Evolutionary conservation across 1,284 basidiomycete species (phyloP), one percentile per base, ranked within the genome.

Genomic region (Thelephora terrestris): DNA sequence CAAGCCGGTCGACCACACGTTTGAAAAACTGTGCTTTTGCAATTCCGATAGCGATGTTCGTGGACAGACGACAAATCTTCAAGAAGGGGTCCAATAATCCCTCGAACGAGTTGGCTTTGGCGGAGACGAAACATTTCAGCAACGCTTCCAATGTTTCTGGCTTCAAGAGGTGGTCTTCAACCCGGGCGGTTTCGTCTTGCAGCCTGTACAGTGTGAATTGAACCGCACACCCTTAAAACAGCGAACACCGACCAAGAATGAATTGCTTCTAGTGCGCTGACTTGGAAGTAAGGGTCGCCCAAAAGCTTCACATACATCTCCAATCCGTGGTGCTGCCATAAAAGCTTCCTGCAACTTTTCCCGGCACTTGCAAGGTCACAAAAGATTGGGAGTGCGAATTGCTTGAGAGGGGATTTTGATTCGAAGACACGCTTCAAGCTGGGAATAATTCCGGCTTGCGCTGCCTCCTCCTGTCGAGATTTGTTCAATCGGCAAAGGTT

Each of bases 401-500:
- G 94, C 64, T 92, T 94, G 55, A 98, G 74, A 0, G 91, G 94
- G 16, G 92, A 95, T 52, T 80, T 87, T 10, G 81, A 86, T 58
- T 85, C 78, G 50, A 94, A 90, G 43, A 97, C 85, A 3, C 82
- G 79, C 63, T 92, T 88, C 36, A 99, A 75, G 54, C 90, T 81
- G 1, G 95, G 91, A 24, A 99, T 85, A 52, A 96, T 90, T 12
- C 93, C 95, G 3, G 91, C 91, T 58, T 93, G 85, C 0, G 94
- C 93, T 4, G 95, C 93, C 65, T 98, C 95, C 67, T 98, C 95
- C 65, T 98, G 95, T 49, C 93, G 74, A 2, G 82, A 79, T 65
- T 94, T 95, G 67, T 92, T 94, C 49, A 97, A 71, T n/a, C 91
- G 80, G 62, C 92, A 95, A 18, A 97, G 82, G 55, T 93, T 93